Evolutionary conservation across 495 filamentous ascomycete genomes (phyloP), one percentile per base, ranked within the genome.

Genomic region (Collariella sp.): DNA sequence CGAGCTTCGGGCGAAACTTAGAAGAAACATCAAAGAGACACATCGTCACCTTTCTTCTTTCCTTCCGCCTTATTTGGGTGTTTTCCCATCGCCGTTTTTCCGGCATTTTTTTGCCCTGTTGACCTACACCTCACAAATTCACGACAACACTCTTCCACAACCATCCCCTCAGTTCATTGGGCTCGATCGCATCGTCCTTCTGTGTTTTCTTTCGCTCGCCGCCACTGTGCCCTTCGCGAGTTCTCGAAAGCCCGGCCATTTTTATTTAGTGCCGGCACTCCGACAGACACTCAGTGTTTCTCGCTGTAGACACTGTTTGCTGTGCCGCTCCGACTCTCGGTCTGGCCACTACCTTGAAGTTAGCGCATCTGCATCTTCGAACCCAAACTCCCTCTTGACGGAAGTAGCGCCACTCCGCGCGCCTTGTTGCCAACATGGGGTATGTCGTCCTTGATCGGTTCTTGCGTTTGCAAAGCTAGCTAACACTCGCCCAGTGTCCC

Each of bases 401-500:
- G 22, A n/a, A 43, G 33, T 46, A 39, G 51, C 56, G 46, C 42
- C 24, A 44, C 41, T 23, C 52, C 40, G 51, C 45, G 49, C 38
- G 24, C 13, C 29, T 36, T 45, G n/a, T 39, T 23, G 29, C 24
- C 53, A 64, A 53, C 41, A 68, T 68, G 65, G 65, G 65, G 65
- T 68, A 18, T 26, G 57, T 51, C 7, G 34, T 35, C 35, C 15
- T 44, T 22, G 26, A n/a, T 10, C 9, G 19, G 5, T 50, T 34
- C 16, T 35, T 44, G 20, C n/a, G 48, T 46, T 52, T 16, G 24
- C n/a, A 11, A 11, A 19, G 12, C 3, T 16, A 40, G 18, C 44
- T 50, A 38, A 60, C 50, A 33, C 22, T 36, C 23, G 53, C 83
- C 81, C 83, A 94, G 93, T 85, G 91, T 98, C 67, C 93, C 93